Conservation (phyloP, 345 rosid species). For the Salix caprea region DNA sequence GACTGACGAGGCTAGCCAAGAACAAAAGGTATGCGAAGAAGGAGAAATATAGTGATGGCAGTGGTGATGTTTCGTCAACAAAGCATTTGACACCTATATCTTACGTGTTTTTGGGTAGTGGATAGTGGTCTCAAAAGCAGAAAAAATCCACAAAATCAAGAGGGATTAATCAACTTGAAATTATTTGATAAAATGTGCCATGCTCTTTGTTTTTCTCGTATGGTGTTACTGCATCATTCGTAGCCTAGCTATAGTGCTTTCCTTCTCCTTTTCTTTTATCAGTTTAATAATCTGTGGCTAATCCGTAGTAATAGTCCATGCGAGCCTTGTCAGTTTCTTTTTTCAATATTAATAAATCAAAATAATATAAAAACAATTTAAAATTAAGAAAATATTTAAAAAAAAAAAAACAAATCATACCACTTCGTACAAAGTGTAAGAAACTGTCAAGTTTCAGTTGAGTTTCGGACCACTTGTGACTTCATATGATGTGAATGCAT, state of each 20-base stretch:
- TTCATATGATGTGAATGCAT: not conserved
- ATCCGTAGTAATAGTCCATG: too few species aligned
- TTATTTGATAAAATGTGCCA: not conserved
- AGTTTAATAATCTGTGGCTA: too few species aligned
- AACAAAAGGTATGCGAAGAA: not conserved
- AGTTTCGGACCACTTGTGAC: not conserved
- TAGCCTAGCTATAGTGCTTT: not conserved
- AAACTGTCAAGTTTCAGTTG: not conserved
- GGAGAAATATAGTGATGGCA: not conserved
- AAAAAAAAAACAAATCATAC: too few species aligned
- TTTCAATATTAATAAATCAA: too few species aligned
- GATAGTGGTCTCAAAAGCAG: not conserved
- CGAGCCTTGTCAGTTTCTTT: too few species aligned
- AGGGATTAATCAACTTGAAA: not conserved
- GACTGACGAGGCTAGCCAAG: not conserved
- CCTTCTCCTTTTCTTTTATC: too few species aligned
- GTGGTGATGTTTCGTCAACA: too few species aligned
- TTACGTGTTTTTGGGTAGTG: not conserved
- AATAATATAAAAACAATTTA: too few species aligned
- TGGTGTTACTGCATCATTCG: not conserved
- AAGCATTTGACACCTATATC: not conserved
- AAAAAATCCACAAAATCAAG: too few species aligned
- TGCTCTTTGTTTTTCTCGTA: not conserved
- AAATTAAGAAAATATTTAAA: too few species aligned
- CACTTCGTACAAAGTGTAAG: not conserved